Conservation (phyloP, 257 asterid genomes). For the Solanum pinnatisectum region DNA sequence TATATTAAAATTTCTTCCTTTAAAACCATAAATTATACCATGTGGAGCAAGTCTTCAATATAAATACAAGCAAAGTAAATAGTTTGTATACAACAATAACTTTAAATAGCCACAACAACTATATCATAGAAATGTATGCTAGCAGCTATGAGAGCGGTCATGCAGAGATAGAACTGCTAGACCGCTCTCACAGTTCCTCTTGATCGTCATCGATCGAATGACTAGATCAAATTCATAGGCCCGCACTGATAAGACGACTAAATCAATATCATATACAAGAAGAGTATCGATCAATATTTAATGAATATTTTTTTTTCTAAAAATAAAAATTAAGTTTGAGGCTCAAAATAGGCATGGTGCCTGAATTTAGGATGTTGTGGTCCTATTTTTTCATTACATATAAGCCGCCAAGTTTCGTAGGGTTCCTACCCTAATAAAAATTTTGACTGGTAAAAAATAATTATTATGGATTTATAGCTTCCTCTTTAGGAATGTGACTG, state of each 20-base stretch:
- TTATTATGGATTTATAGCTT: neutral
- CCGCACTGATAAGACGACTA: too few relatives aligned
- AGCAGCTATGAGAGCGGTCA: too few relatives aligned
- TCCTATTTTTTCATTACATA: conserved; percentile 37
- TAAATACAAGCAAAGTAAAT: too few relatives aligned
- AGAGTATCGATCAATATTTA: neutral
- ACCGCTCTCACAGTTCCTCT: too few relatives aligned
- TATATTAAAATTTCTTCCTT: neutral
- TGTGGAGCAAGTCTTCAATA: too few relatives aligned
- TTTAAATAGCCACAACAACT: too few relatives aligned
- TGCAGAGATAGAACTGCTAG: too few relatives aligned
- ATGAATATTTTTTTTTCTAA: neutral
- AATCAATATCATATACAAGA: neutral
- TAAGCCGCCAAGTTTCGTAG: conserved; percentile 27
- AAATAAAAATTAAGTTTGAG: neutral
- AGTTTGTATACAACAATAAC: too few relatives aligned
- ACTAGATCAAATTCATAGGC: too few relatives aligned
- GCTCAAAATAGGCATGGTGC: conserved; percentile 23
- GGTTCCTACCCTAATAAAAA: conserved; percentile 3
- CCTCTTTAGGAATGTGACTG: neutral
- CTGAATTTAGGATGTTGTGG: conserved; percentile 39
- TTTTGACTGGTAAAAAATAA: conserved; percentile 20
- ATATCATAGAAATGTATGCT: too few relatives aligned
- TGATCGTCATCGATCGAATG: too few relatives aligned
- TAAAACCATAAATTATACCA: neutral